Base-by-base conservation (phyloP, 2,329 filamentous ascomycete genomes). In the Alternaria dauci region DNA sequence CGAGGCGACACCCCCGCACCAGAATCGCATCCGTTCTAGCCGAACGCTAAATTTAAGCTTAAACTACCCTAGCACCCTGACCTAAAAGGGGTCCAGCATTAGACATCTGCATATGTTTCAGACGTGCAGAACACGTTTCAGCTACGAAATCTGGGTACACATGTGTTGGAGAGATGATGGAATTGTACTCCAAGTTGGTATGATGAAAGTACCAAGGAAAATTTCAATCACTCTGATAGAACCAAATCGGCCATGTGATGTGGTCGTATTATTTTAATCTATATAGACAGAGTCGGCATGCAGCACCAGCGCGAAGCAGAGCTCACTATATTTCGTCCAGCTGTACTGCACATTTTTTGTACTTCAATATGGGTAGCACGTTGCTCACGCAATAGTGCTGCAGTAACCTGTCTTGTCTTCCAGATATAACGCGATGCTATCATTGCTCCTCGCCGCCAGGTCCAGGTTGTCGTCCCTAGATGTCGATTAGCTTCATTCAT, bases 401-500 rank as follows among this genome's bases (percentile, higher is more conserved):
- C 36, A 23, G 36, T 58, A 47, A 53, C 41, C 32, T 44, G 18
- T 44, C 42, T 51, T 30, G 30, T 39, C 42, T 44, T 47, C n/a
- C 20, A 41, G 12, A 28, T 11, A 39, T 47, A 30, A 20, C 8
- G 47, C 44, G 20, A 42, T 16, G 16, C 42, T 32, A 58, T 65
- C 34, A 63, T 63, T 65, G 60, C 12, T 63, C 62, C 16, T 65
- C 62, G 38, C 62, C 59, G 46, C 59, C 62, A 48, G 75, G 74
- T 43, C 71, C 75, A 28, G 73, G 70, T 65, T 71, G 67, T 23
- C 75, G 72, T 55, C 75, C 75, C 73, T 76, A 38, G 6, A 41
- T 36, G 46, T 25, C 6, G 26, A 52, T 69, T 42, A 62, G 58
- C 52, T 57, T 51, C 3, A 42, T 26, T 23, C 25, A 2, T 23